Base-by-base conservation (phyloP, 495 filamentous ascomycete genomes). In the Hypoxylon intermedium region DNA sequence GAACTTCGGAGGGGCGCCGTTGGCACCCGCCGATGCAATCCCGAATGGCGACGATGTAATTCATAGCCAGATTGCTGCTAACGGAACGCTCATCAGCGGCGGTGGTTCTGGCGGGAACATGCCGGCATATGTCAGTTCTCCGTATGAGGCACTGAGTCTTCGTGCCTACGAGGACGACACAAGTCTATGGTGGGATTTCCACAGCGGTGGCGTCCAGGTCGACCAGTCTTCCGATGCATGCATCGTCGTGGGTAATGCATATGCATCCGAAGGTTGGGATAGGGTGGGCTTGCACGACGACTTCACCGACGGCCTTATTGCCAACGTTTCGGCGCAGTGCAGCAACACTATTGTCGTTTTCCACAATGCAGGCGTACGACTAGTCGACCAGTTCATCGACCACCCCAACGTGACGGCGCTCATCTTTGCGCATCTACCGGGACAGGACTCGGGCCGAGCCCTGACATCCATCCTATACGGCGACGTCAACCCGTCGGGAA, bases 371-470 rank as follows among this genome's bases (percentile, higher is more conserved):
- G 86, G 85, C 9, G 72, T 82, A 34, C 74, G 84, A 2, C 74
- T 84, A 0, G 78, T 86, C 6, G 79, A 89, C 45, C 73, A 78
- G 11, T 88, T 82, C 66, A 73, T 83, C 49, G 81, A 84, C 47
- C 74, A 86, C 46, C 82, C 81, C 30, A 87, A 89, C 60, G 82
- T 89, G 11, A 87, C 84, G 3, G 86, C 82, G 0, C 72, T 89
- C 36, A 70, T 89, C 24, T 82, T 79, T 20, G 85, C 82, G 1
- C 83, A 87, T 51, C 75, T 86, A 1, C 86, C 86, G 0, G 86
- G 86, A 2, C 78, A 89, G 56, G 84, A 86, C 48, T 78, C 76
- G 6, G 86, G 87, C 0, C 75, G 76, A 26, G 78, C 83, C 1
- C 67, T 89, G 6, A 76, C 82, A 0, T 73, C 81, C 5, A 64